phyloP scores from a whole-genome alignment of 2,329 filamentous ascomycete genomes.

The Colletotrichum sp. region DNA sequence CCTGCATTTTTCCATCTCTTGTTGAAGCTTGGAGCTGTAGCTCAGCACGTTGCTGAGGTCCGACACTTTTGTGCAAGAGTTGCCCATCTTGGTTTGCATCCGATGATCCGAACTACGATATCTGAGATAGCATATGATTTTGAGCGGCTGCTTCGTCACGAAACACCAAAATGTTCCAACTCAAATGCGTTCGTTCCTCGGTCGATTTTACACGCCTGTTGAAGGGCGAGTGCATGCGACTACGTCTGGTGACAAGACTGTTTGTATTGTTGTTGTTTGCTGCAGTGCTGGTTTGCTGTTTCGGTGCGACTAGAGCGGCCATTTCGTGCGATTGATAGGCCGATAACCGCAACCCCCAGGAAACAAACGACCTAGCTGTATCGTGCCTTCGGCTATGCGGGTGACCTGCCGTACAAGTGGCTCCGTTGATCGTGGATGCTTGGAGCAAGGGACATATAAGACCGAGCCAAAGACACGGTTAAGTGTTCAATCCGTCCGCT shows the following conservation, averaged over 20 bases:
- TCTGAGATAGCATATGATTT: not conserved
- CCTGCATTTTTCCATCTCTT: not conserved
- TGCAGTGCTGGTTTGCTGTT: not conserved
- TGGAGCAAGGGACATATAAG: not conserved
- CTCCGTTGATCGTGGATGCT: not conserved
- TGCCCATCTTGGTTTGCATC: not conserved
- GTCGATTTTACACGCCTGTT: not conserved
- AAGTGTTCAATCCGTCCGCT: not conserved
- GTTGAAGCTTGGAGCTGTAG: not conserved
- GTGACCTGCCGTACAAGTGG: not conserved
- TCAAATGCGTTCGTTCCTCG: not conserved
- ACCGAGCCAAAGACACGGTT: not conserved
- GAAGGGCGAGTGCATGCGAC: not conserved
- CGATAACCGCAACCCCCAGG: conserved; percentile 3
- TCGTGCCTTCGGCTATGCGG: conserved; percentile 10
- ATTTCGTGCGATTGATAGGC: conserved; percentile 14
- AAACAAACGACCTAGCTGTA: not conserved
- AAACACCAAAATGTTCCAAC: not conserved
- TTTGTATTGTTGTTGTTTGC: not conserved
- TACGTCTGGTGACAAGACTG: not conserved
- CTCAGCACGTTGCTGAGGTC: not conserved
- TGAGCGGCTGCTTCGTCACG: not conserved
- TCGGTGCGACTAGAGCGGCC: conserved; percentile 2
- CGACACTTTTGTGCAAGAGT: not conserved
- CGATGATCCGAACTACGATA: not conserved